phyloP scores from a whole-genome alignment of 495 filamentous ascomycete species.

The Talaromyces adpressus region DNA sequence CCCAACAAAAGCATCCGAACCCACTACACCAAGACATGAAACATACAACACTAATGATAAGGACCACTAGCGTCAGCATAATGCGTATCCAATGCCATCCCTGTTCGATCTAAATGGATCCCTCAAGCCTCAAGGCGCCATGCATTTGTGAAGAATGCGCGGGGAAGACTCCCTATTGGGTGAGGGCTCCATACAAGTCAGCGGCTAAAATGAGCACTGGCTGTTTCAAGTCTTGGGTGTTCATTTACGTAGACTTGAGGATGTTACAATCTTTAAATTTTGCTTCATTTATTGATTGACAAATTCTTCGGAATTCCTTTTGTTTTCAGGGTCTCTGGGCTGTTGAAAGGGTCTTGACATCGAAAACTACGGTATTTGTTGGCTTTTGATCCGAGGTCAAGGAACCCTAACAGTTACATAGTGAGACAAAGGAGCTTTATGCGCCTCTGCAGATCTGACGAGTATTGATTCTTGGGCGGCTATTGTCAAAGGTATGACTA shows the following conservation, averaged over 20 bases:
- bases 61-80: not conserved
- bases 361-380: not conserved
- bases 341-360: not conserved
- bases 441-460: not conserved
- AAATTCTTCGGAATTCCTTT: not conserved
- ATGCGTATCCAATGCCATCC: not conserved
- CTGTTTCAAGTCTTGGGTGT: not conserved
- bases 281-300: not conserved
- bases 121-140: not conserved
- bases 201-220: not conserved
- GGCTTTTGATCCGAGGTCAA: not conserved
- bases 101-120: not conserved
- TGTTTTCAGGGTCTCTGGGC: not conserved
- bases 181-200: not conserved
- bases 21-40: not conserved
- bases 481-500: not conserved
- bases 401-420: not conserved
- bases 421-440: not conserved
- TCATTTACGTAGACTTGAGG: not conserved
- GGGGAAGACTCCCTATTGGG: not conserved
- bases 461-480: not conserved
- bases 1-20: not conserved
- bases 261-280: not conserved
- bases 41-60: not conserved
- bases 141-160: constrained; percentile 1